Evolutionary conservation across 1,284 basidiomycete species (phyloP), one percentile per base, ranked within the genome.

Genomic region (Trametes polyzona): DNA sequence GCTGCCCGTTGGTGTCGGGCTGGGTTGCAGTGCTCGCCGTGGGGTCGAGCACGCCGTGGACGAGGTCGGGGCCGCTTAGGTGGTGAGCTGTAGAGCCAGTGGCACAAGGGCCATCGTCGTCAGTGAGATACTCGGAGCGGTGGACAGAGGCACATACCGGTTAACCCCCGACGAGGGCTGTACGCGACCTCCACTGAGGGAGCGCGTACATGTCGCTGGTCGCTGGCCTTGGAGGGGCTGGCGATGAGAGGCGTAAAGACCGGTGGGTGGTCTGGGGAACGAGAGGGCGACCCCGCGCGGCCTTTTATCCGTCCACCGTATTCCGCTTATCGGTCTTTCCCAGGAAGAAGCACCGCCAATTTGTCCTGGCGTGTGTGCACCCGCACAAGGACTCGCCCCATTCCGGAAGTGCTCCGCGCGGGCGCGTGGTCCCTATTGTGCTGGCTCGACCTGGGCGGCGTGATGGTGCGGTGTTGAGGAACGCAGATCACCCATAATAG

Each of bases 401-500:
- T 21, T 37, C 2, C 21, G 35, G 47, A 2, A 19, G 35, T 26
- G 2, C 21, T 4, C 24, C 24, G 24, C 14, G 14, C 14, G 14
- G n/a, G 24, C 47, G 24, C 17, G n/a, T 29, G 26, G 2, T 8
- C 32, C 23, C 21, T 27, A 10, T 26, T 47, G 16, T 37, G 47
- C 47, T 48, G 47, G 29, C 24, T 37, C 47, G 47, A 48, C 37
- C 14, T 39, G 47, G 26, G 47, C 47, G 47, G 35, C 37, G 27
- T 21, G 44, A 46, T 46, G 19, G 47, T 17, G 35, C 3, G 19
- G 35, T 24, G 47, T 32, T 27, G 35, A 11, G 17, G 24, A 29
- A 16, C 47, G 24, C 36, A 29, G 16, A 37, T 9, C 5, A 16
- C 30, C 36, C 14, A 17, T 35, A 21, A 37, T 23, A 26, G 41